Evolutionary conservation across 805 yeast species (phyloP).

Genomic region (Blastobotrys mokoenaii): DNA sequence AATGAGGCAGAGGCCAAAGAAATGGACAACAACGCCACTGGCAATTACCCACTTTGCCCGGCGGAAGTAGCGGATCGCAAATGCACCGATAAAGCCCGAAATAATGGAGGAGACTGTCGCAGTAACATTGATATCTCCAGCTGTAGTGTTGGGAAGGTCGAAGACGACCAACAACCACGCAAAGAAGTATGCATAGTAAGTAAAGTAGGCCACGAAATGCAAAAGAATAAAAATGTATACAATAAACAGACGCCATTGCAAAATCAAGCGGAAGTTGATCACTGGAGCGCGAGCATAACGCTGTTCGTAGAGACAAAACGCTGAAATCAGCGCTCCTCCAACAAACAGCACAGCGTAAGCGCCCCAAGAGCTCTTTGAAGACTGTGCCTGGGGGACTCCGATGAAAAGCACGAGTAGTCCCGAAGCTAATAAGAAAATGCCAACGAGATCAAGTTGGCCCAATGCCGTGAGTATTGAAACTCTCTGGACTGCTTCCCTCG

Average conservation of each 20-base stretch:
- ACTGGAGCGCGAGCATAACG: constrained; percentile 29
- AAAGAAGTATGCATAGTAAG: constrained; percentile 10
- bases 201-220: constrained; percentile 23
- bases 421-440: not conserved
- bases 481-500: not conserved
- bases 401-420: constrained; percentile 2
- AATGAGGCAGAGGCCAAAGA: constrained; percentile 51
- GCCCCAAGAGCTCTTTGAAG: not conserved
- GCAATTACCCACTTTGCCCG: constrained; percentile 35
- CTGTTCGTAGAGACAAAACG: constrained; percentile 10
- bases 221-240: constrained; percentile 14
- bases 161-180: constrained; percentile 11
- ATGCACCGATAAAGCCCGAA: constrained; percentile 5
- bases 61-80: constrained; percentile 3
- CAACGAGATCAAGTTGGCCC: constrained; percentile 1
- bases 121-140: constrained; percentile 8
- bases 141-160: constrained; percentile 8
- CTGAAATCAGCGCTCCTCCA: not conserved
- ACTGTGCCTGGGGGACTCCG: constrained; percentile 1
- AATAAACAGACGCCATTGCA: constrained; percentile 24
- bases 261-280: constrained; percentile 31
- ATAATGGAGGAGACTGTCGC: constrained; percentile 10
- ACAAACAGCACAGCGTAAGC: not conserved
- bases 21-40: constrained; percentile 49
- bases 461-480: not conserved